phyloP scores from a whole-genome alignment of 2,329 filamentous ascomycete species.

The Albifimbria verrucaria region DNA sequence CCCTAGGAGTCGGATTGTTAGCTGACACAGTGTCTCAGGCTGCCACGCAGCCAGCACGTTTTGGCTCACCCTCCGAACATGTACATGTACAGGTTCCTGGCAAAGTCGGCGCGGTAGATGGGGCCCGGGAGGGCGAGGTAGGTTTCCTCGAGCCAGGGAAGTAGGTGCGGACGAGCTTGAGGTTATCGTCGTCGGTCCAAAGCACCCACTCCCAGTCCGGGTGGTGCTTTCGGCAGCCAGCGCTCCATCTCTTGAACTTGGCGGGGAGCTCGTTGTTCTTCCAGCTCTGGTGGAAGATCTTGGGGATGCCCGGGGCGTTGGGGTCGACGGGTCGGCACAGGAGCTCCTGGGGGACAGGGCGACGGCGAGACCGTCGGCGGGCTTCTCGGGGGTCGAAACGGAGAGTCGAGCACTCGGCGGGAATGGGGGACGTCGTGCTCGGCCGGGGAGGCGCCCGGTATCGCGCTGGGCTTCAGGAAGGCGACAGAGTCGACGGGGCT shows the following conservation, averaged over 20 bases:
- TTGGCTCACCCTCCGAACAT: constrained; percentile 27
- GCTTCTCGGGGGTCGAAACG: background rate
- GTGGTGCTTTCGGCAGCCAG: constrained; percentile 24
- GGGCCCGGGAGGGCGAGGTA: constrained; percentile 24
- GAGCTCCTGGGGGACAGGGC: constrained; percentile 7
- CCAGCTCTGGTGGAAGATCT: constrained; percentile 25
- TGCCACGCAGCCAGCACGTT: background rate
- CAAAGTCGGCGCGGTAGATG: constrained; percentile 29
- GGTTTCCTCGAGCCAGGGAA: constrained; percentile 27
- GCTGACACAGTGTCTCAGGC: background rate
- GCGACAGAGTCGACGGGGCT: background rate
- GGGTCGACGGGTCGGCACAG: constrained; percentile 3
- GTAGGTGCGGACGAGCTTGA: constrained; percentile 24
- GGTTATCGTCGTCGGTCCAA: constrained; percentile 33
- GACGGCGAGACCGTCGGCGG: background rate
- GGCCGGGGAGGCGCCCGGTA: background rate
- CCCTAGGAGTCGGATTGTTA: constrained; percentile 4
- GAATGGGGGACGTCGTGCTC: background rate
- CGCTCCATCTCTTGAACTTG: constrained; percentile 28
- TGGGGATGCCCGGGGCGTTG: constrained; percentile 31
- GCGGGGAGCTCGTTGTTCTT: constrained; percentile 17
- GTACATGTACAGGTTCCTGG: constrained; percentile 32
- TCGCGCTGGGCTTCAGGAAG: background rate
- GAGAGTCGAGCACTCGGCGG: background rate
- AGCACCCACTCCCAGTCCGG: constrained; percentile 32